Base-by-base conservation (phyloP, 441 rosid species). In the Gossypium gossypioides region DNA sequence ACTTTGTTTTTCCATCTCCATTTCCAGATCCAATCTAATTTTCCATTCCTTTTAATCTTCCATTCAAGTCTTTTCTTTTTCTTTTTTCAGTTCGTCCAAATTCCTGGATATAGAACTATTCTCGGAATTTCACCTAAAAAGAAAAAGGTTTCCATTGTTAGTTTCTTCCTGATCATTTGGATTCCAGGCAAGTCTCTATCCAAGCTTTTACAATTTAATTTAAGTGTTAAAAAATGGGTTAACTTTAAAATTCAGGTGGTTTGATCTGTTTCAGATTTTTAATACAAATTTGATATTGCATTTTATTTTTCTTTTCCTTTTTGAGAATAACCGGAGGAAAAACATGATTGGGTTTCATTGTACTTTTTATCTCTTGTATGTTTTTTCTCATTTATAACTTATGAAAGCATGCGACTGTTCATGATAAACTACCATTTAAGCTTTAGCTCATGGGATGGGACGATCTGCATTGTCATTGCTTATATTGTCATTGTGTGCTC, bases 111-210 rank as follows among this genome's bases (percentile, higher is more conserved):
- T 24, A 27, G 8, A 2, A 4, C 19, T 48, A 21, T 34, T 73
- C 1, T n/a, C 4, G 4, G 24, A 25, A 24, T 57, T 57, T 57
- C 37, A 24, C 16, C 27, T 24, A 25, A 13, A 12, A 25, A 21
- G 29, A 10, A 58, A 25, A n/a, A 58, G 15, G 22, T 13, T 58
- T 68, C 15, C 74, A 44, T 42, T 50, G 25, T 13, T 25, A 15
- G 44, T 32, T 50, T 51, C 15, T 44, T 25, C 8, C 15, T 9
- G 50, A 7, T 51, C 42, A 6, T 64, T 55, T 21, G 25, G 73
- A 12, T 29, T 74, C 76, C 52, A 40, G 75, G 83, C 81, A 64
- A 73, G 81, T 69, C 24, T 32, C 25, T 63, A 13, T 37, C 57
- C 2, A 9, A 15, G 22, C 13, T 44, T 13, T 55, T 76, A 12